A percentile compares a stretch with the other conserved stretches of the same genome.
phyloP scores from a whole-genome alignment of 352 stramenopile species.

The Phytopythium kandeliae region DNA sequence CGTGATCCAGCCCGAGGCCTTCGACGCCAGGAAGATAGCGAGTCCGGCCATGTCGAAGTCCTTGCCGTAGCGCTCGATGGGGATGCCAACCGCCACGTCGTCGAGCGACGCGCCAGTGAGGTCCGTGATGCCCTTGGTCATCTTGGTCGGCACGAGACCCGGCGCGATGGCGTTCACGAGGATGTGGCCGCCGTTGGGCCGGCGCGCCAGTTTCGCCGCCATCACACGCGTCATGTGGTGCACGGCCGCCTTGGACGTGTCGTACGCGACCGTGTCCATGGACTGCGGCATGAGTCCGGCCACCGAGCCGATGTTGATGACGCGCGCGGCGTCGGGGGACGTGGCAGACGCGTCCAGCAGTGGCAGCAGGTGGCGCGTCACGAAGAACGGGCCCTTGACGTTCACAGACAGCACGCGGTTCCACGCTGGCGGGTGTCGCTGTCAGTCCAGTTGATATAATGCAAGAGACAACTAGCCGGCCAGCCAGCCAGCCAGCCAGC shows the following conservation, averaged over 20 bases:
- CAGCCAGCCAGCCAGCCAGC: too few relatives aligned
- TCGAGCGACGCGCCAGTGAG: conserved; percentile 38
- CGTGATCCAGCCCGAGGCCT: conserved; percentile 88
- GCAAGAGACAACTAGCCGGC: too few relatives aligned
- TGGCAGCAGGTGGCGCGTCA: conserved; percentile 87
- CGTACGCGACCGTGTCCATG: conserved; percentile 91
- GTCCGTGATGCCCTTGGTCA: conserved; percentile 79
- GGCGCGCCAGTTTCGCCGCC: conserved; percentile 84
- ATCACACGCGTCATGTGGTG: conserved; percentile 93
- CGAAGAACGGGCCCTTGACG: conserved; percentile 93
- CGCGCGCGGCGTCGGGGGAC: conserved; percentile 35
- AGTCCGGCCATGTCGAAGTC: conserved; percentile 92
- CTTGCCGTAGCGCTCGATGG: conserved; percentile 77
- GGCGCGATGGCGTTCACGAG: conserved; percentile 95
- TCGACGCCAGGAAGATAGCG: conserved; percentile 88
- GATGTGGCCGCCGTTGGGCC: conserved; percentile 81
- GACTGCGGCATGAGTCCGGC: conserved; percentile 80
- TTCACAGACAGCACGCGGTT: conserved; percentile 92
- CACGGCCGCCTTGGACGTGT: conserved; percentile 92
- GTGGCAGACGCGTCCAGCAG: conserved; percentile 72
- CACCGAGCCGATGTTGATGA: conserved; percentile 78
- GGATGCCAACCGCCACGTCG: conserved; percentile 60
- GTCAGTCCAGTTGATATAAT: not conserved
- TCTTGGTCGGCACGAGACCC: conserved; percentile 88
- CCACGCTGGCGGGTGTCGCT: conserved; percentile 48